Evolutionary conservation across 2,329 filamentous ascomycete species (phyloP).

Genomic region (Fusarium oligoseptatum): DNA sequence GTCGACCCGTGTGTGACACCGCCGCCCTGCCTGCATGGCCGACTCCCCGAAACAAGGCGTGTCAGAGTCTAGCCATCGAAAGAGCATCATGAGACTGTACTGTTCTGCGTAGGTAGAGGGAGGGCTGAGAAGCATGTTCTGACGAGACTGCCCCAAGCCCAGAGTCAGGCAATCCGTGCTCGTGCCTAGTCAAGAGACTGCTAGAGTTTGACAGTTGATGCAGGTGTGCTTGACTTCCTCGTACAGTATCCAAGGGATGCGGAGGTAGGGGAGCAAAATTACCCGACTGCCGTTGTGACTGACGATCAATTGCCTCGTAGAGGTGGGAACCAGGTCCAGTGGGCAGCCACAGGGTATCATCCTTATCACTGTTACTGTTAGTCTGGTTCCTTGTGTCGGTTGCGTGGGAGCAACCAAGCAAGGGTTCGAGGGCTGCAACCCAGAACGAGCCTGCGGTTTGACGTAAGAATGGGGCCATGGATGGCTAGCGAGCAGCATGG

Average conservation of each 20-base stretch:
- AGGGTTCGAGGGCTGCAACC: conserved; percentile 2
- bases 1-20: not conserved
- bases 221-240: not conserved
- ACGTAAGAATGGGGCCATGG: conserved; percentile 30
- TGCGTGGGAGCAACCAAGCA: conserved; percentile 5
- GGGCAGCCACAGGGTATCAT: conserved; percentile 8
- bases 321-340: conserved; percentile 1
- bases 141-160: not conserved
- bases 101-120: not conserved
- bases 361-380: conserved; percentile 1
- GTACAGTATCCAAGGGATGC: not conserved
- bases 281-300: conserved; percentile 12
- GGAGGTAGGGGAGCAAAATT: conserved; percentile 1
- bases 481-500: not conserved
- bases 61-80: not conserved
- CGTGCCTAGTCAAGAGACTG: not conserved
- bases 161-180: not conserved
- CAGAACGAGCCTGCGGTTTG: not conserved
- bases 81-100: conserved; percentile 20
- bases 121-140: not conserved
- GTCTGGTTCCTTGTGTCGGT: not conserved
- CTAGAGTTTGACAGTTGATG: conserved; percentile 1
- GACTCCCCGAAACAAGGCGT: conserved; percentile 9
- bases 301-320: conserved; percentile 28
- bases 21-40: conserved; percentile 2